Evolutionary conservation across 352 stramenopile species (phyloP), one percentile per base, ranked within the genome.

Genomic region (Pythium apleroticum): DNA sequence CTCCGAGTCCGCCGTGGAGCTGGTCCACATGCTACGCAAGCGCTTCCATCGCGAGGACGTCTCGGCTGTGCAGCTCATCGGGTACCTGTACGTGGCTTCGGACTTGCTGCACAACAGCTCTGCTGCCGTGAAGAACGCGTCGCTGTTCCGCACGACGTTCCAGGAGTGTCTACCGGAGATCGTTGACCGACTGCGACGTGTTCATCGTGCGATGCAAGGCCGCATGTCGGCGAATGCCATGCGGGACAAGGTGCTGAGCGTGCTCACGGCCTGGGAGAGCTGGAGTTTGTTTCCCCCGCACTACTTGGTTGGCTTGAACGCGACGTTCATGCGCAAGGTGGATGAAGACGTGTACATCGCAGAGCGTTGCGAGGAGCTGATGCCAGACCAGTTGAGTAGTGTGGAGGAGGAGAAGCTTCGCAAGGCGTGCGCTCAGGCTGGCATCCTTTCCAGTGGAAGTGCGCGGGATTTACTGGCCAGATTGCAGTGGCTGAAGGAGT

Each of bases 51-150:
- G 64, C 4, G 57, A 77, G 0, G 63, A 73, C 0, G 72, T 59
- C 4, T 81, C 75, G 17, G 71, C 76, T 3, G 66, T 89, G 27
- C 65, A 78, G 8, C 74, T 88, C 14, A 63, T 96, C 57, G 85
- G 73, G 12, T 75, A 84, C 25, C 60, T 97, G 52, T 96, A 91
- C 58, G 74, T 96, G 57, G 72, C 89, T 11, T 97, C 89, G 14
- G 90, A 97, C 57, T 87, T 97, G 43, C 72, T 97, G 33, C 87
- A 96, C 76, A 97, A 97, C 62, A 94, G 86, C 60, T 95, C 83
- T 17, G 90, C 88, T 28, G 74, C 80, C 14, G 81, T 96, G 46
- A 92, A 94, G 70, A 96, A 97, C 54, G 88, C 88, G n/a, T 95
- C 86, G 43, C 75, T 90, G 17, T 97, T 96, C 54, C 86, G 90